Conservation (phyloP, 2,329 filamentous ascomycete species). For the Colletotrichum sp. region DNA sequence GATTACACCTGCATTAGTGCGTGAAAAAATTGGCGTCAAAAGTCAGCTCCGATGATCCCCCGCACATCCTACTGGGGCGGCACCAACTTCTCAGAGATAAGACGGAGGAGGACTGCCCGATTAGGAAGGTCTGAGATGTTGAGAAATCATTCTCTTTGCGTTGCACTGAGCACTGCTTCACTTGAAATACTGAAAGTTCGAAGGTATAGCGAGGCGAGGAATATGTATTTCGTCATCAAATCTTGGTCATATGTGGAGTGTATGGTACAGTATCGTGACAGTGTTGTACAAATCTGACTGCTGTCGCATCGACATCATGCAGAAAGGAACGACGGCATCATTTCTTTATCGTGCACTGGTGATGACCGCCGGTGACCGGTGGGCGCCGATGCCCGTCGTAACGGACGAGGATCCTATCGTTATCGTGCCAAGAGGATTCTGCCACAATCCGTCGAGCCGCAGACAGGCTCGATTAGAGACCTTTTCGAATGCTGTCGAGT, state of each 20-base stretch:
- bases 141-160: not conserved
- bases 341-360: not conserved
- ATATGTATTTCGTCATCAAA: not conserved
- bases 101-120: conserved; percentile 1
- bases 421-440: not conserved
- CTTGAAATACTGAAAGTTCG: not conserved
- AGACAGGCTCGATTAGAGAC: not conserved
- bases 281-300: not conserved
- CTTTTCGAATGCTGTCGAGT: conserved; percentile 19
- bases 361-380: not conserved
- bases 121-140: conserved; percentile 1
- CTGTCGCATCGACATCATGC: not conserved
- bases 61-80: not conserved
- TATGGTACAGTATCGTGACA: not conserved
- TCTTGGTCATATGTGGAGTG: not conserved
- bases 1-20: conserved; percentile 17
- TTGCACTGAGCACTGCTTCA: not conserved
- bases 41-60: not conserved
- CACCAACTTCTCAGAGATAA: conserved; percentile 10
- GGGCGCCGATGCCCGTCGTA: not conserved
- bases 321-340: not conserved
- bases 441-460: not conserved
- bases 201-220: not conserved
- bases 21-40: not conserved
- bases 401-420: not conserved